Evolutionary conservation across 2,329 filamentous ascomycete species (phyloP).

Genomic region (Cladophialophora carrionii): DNA sequence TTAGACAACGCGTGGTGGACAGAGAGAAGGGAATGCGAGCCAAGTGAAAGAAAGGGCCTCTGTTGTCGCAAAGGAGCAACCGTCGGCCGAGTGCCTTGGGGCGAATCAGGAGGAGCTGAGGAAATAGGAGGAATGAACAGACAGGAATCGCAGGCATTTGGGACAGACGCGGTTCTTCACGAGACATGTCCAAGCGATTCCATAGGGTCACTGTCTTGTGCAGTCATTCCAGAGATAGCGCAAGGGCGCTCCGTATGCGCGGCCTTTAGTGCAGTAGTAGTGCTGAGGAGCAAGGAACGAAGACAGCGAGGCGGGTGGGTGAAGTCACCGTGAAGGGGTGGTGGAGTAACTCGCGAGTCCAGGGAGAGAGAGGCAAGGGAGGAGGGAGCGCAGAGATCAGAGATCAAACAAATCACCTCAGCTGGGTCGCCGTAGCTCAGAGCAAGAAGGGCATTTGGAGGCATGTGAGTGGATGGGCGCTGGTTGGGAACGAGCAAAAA

Average conservation of each 20-base stretch:
- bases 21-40: conserved; percentile 2
- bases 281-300: conserved; percentile 3
- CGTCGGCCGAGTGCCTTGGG: not conserved
- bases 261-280: not conserved
- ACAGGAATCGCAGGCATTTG: not conserved
- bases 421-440: conserved; percentile 10
- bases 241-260: not conserved
- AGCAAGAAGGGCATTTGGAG: conserved; percentile 12
- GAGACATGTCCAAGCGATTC: not conserved
- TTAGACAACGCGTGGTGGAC: not conserved
- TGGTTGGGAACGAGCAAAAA: not conserved
- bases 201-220: not conserved
- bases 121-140: not conserved
- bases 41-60: not conserved
- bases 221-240: not conserved
- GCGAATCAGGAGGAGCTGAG: conserved; percentile 1
- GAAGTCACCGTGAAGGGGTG: not conserved
- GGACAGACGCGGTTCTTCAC: not conserved
- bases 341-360: conserved; percentile 4
- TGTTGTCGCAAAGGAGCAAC: not conserved
- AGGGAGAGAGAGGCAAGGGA: conserved; percentile 6
- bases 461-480: conserved; percentile 13
- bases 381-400: conserved; percentile 9
- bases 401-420: conserved; percentile 13
- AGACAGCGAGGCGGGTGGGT: not conserved